These are phyloP conservation scores for Warburgia ugandensis DNA, from an alignment of 164 flowering plant genomes.

Conservation along the genomic window DNA sequence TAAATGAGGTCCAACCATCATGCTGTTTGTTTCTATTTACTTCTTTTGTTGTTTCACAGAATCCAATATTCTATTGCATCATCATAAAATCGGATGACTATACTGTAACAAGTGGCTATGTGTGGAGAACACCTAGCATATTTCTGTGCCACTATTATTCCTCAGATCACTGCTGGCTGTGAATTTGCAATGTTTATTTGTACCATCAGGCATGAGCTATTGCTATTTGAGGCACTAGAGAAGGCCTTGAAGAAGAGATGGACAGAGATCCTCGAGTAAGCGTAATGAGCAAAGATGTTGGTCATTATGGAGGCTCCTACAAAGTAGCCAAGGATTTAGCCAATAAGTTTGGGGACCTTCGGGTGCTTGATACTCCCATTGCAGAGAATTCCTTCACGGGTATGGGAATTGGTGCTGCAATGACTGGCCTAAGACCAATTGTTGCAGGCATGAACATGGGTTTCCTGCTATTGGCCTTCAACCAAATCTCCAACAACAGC, in stretches of 20 bases:
- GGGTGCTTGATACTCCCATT: conserved; percentile 90
- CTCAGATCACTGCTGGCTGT: too few species aligned
- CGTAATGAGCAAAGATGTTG: conserved; percentile 88
- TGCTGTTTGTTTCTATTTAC: too few species aligned
- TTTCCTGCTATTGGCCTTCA: conserved; percentile 76
- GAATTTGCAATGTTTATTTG: background rate
- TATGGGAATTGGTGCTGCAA: conserved; percentile 94
- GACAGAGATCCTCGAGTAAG: conserved; percentile 69
- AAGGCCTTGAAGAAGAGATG: conserved; percentile 93
- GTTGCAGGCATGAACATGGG: conserved; percentile 97
- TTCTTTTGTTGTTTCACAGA: too few species aligned
- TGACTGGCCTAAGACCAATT: conserved; percentile 82
- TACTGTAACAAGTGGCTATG: too few species aligned
- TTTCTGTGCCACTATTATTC: too few species aligned
- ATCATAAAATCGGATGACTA: too few species aligned
- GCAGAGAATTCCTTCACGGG: conserved; percentile 92
- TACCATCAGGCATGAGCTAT: conserved; percentile 57
- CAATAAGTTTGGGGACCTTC: conserved; percentile 65
- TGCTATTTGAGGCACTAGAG: conserved; percentile 86
- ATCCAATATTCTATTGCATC: too few species aligned
- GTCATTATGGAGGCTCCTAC: conserved; percentile 92
- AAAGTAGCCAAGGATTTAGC: conserved; percentile 83
- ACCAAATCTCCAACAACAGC: conserved; percentile 86
- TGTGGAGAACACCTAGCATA: too few species aligned
- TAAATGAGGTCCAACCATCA: too few species aligned